phyloP scores from a whole-genome alignment of 768 basidiomycete species.

The Hypholoma fasciculare region DNA sequence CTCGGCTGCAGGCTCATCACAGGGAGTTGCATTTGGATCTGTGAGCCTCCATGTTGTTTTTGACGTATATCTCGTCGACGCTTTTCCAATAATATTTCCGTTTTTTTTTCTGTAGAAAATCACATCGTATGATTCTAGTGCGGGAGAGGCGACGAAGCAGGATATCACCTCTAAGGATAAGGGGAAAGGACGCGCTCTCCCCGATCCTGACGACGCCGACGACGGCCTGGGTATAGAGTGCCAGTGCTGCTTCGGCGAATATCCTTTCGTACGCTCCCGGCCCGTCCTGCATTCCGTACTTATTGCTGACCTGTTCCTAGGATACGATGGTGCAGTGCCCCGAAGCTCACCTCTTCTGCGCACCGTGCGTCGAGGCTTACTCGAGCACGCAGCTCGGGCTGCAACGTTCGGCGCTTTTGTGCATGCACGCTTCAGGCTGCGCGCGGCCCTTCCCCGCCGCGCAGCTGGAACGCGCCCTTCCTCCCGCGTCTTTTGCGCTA shows the following conservation, averaged over 20 bases:
- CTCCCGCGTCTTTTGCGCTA: constrained; percentile 62
- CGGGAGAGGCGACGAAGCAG: no score
- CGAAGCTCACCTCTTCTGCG: constrained; percentile 87
- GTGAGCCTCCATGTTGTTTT: no score
- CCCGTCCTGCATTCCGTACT: not conserved
- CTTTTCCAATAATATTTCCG: no score
- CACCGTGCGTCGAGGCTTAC: constrained; percentile 66
- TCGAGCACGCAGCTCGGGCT: constrained; percentile 65
- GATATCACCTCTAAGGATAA: not conserved
- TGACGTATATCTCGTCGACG: no score
- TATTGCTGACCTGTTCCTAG: constrained; percentile 33
- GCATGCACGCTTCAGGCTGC: constrained; percentile 85
- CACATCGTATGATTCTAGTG: no score
- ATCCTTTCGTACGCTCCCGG: constrained; percentile 58
- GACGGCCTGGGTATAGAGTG: constrained; percentile 69
- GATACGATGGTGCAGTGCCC: constrained; percentile 87
- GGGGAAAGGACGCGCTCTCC: constrained; percentile 31
- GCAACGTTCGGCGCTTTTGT: constrained; percentile 64
- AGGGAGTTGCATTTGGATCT: no score
- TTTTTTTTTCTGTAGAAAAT: no score
- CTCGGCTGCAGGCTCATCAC: no score
- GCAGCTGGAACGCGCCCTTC: constrained; percentile 68
- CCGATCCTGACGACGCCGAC: constrained; percentile 30
- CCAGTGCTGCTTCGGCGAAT: constrained; percentile 80
- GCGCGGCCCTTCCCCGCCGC: constrained; percentile 64